Conservation (phyloP, 2,329 filamentous ascomycete genomes). For the Cladosporium sp. region DNA sequence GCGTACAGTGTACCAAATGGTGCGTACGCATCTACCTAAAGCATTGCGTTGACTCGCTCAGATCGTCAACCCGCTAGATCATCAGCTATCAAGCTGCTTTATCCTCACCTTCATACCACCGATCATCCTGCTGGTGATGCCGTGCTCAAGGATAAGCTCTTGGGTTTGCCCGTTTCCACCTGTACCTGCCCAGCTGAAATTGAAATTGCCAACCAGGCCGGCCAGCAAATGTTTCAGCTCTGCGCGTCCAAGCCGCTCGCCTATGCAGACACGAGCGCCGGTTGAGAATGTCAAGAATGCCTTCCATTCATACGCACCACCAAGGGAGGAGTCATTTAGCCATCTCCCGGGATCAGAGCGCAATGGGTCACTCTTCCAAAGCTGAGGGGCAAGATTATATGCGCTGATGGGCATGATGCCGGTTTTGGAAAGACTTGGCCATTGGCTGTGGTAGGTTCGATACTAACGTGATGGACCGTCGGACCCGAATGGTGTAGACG, state of each 20-base stretch:
- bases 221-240: slow-evolving; percentile 25
- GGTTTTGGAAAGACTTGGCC: slow-evolving; percentile 34
- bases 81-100: neutral
- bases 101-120: slow-evolving; percentile 12
- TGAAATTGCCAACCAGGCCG: slow-evolving; percentile 19
- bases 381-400: slow-evolving; percentile 35
- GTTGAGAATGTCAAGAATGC: slow-evolving; percentile 39
- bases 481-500: slow-evolving; percentile 44
- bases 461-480: slow-evolving; percentile 39
- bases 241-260: slow-evolving; percentile 23
- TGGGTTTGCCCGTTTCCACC: slow-evolving; percentile 5
- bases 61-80: too few relatives aligned
- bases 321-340: slow-evolving; percentile 42
- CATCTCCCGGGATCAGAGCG: slow-evolving; percentile 40
- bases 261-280: slow-evolving; percentile 28
- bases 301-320: slow-evolving; percentile 18
- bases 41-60: too few relatives aligned
- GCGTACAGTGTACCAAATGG: too few relatives aligned
- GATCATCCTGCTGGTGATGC: slow-evolving; percentile 10
- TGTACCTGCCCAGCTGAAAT: slow-evolving; percentile 12
- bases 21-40: too few relatives aligned
- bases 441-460: slow-evolving; percentile 37
- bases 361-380: slow-evolving; percentile 40
- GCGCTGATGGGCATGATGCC: slow-evolving; percentile 36
- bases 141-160: slow-evolving; percentile 13